phyloP scores from a whole-genome alignment of 129 eudicot genomes.

The Ambrosia trifida region DNA sequence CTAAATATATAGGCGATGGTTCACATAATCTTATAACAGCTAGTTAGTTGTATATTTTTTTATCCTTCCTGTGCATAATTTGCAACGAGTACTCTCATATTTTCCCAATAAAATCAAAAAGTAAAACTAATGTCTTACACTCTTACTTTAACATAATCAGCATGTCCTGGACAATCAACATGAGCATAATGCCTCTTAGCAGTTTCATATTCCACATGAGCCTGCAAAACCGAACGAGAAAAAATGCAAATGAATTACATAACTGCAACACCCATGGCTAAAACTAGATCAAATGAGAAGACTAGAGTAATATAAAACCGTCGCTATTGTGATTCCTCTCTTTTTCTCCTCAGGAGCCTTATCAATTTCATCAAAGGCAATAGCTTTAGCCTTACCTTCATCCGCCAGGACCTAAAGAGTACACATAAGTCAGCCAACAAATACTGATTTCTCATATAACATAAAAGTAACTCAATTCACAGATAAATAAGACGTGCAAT shows the following conservation, averaged over 20 bases:
- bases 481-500: neutral
- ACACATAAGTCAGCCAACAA: conserved; percentile 7
- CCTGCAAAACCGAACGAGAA: conserved; percentile 49
- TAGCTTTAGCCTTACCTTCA: conserved; percentile 95
- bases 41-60: neutral
- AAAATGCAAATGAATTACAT: neutral
- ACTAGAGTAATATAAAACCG: conserved; percentile 40
- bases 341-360: conserved; percentile 99
- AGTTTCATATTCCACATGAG: conserved; percentile 98
- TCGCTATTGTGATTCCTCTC: conserved; percentile 91
- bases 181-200: conserved; percentile 94
- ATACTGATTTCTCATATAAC: neutral
- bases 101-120: neutral
- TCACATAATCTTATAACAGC: neutral
- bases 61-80: neutral
- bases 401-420: conserved; percentile 72
- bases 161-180: conserved; percentile 98
- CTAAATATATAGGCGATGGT: neutral
- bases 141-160: conserved; percentile 94
- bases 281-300: neutral
- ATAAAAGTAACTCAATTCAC: neutral
- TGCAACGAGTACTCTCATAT: neutral
- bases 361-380: conserved; percentile 92
- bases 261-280: neutral
- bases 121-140: conserved; percentile 41